phyloP scores from a whole-genome alignment of 495 filamentous ascomycete genomes.

The Hyaloscypha finlandica region DNA sequence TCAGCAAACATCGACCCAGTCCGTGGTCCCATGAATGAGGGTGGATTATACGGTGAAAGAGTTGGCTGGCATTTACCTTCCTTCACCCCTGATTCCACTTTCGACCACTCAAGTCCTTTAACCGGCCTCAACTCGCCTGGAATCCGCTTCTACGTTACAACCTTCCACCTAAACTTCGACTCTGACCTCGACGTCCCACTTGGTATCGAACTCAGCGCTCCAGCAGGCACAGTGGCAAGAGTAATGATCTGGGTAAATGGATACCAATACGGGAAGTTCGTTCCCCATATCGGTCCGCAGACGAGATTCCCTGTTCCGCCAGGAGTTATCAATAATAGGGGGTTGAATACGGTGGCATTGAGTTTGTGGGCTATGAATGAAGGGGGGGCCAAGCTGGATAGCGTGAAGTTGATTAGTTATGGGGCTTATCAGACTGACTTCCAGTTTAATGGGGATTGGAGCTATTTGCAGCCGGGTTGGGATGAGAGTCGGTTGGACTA shows the following conservation, averaged over 20 bases:
- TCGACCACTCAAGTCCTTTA: conserved; percentile 41
- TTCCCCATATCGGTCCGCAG: conserved; percentile 53
- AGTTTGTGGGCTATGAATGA: conserved; percentile 51
- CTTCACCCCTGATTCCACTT: conserved; percentile 21
- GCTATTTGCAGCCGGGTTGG: conserved; percentile 46
- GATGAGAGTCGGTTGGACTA: conserved; percentile 37
- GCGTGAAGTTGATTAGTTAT: conserved; percentile 35
- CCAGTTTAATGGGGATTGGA: conserved; percentile 46
- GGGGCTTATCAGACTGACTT: conserved; percentile 45
- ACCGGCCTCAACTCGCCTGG: conserved; percentile 56
- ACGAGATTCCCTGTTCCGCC: conserved; percentile 51
- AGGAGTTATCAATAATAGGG: conserved; percentile 49
- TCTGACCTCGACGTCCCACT: conserved; percentile 59
- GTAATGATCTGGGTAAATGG: conserved; percentile 71
- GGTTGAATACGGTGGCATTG: conserved; percentile 47
- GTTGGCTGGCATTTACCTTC: conserved; percentile 38
- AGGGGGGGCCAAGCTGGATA: conserved; percentile 38
- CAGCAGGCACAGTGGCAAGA: conserved; percentile 46
- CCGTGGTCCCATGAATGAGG: conserved; percentile 43
- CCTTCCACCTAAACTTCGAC: conserved; percentile 58
- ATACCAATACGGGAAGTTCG: conserved; percentile 56
- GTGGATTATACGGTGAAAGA: conserved; percentile 38
- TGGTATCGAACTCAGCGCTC: conserved; percentile 49
- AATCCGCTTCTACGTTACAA: conserved; percentile 63
- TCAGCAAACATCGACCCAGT: conserved; percentile 60